Evolutionary conservation across 78 protist species (phyloP).

Genomic region (Dictyostelium intermedium): DNA sequence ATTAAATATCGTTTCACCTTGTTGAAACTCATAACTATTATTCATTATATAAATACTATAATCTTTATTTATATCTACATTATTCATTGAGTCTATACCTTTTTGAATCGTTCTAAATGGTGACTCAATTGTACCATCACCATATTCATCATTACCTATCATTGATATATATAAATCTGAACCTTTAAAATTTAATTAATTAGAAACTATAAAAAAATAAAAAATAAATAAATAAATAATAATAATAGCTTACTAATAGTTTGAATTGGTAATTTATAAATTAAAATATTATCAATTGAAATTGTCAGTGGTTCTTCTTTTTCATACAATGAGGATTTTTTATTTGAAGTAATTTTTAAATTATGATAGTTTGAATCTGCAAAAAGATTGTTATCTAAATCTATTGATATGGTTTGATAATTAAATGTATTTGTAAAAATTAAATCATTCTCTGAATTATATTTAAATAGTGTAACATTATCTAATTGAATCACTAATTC

Average conservation of each 20-base stretch:
- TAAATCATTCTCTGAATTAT: neutral
- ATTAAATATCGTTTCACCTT: neutral
- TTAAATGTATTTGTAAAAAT: neutral
- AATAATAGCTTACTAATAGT: neutral
- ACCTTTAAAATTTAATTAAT: neutral
- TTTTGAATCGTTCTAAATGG: conserved; percentile 15
- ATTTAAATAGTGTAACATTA: neutral
- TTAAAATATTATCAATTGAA: neutral
- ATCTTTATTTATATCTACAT: neutral
- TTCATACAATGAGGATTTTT: neutral
- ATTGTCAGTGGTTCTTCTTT: neutral
- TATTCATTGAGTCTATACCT: neutral
- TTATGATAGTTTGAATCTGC: neutral
- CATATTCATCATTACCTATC: conserved; percentile 10
- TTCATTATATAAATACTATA: neutral
- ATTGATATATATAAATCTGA: conserved; percentile 33
- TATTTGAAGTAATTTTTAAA: neutral
- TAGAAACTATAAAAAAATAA: neutral
- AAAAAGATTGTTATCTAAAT: neutral
- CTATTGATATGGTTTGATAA: neutral
- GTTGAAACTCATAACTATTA: neutral
- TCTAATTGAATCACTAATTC: neutral
- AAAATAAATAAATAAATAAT: neutral
- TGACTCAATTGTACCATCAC: conserved; percentile 9
- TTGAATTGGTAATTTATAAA: conserved; percentile 4